Evolutionary conservation across 306 rosid species (phyloP).

Genomic region (Fragaria ananassa): DNA sequence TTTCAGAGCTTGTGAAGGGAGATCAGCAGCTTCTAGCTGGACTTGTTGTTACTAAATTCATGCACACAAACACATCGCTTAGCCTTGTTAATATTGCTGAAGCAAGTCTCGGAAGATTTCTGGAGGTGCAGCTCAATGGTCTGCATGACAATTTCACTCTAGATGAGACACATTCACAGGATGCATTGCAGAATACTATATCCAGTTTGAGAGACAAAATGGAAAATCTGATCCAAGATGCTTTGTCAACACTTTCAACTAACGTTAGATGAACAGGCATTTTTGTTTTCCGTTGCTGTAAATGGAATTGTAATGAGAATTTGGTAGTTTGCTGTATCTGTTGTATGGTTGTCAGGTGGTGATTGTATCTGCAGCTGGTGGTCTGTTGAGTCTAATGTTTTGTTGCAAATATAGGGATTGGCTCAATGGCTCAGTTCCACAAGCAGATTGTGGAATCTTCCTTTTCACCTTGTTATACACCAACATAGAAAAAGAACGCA

Average conservation of each 20-base stretch:
- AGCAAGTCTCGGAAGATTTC: constrained; percentile 56
- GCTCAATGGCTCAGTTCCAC: neutral
- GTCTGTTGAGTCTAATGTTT: neutral
- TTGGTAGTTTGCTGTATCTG: neutral
- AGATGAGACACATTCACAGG: constrained; percentile 34
- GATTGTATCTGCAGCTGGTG: neutral
- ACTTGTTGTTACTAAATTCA: constrained; percentile 65
- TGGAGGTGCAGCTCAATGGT: constrained; percentile 61
- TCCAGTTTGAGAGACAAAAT: constrained; percentile 50
- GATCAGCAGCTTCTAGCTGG: constrained; percentile 87
- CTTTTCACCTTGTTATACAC: neutral
- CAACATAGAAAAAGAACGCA: neutral
- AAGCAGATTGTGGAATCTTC: neutral
- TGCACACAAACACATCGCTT: constrained; percentile 68
- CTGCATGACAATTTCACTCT: constrained; percentile 39
- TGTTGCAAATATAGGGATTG: neutral
- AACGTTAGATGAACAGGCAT: constrained; percentile 11
- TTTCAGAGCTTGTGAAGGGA: constrained; percentile 82
- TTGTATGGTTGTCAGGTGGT: neutral
- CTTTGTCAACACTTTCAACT: constrained; percentile 37
- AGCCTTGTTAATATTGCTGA: constrained; percentile 68
- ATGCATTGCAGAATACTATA: constrained; percentile 50
- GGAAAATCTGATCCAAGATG: constrained; percentile 47
- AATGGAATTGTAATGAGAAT: neutral
- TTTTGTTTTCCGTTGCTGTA: neutral